phyloP scores from a whole-genome alignment of 176 grass and related monocot genomes.

The Rhynchospora tenuis region DNA sequence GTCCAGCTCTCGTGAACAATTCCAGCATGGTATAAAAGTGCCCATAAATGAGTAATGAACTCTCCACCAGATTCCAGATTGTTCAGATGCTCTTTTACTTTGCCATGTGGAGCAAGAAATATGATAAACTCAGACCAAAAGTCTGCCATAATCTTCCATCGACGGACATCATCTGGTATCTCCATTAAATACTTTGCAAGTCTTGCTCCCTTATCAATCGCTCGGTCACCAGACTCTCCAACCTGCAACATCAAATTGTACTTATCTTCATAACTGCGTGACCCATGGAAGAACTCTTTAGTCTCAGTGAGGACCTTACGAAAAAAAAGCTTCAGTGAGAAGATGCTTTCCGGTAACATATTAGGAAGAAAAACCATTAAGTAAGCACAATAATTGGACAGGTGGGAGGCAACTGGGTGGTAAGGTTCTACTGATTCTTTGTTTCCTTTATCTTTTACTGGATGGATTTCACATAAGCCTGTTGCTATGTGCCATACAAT shows the following conservation, averaged over 20 bases:
- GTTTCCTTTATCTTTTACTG: neutral
- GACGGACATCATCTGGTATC: too few relatives aligned
- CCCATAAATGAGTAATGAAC: too few relatives aligned
- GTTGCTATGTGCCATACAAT: slow-evolving; percentile 39
- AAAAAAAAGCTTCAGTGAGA: slow-evolving; percentile 6
- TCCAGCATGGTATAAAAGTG: too few relatives aligned
- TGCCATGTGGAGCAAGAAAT: too few relatives aligned
- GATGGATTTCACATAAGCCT: neutral
- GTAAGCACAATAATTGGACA: slow-evolving; percentile 38
- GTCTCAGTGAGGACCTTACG: neutral
- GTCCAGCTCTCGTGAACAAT: neutral
- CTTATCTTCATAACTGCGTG: neutral
- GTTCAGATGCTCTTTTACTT: too few relatives aligned
- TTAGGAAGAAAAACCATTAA: slow-evolving; percentile 32
- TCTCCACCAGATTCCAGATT: too few relatives aligned
- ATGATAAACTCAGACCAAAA: too few relatives aligned
- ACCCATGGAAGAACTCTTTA: neutral
- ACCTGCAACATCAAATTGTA: neutral
- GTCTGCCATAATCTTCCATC: too few relatives aligned
- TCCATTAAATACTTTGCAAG: too few relatives aligned
- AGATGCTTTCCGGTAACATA: slow-evolving; percentile 10
- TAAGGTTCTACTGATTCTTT: neutral
- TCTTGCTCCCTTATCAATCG: too few relatives aligned
- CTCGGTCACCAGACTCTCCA: neutral
- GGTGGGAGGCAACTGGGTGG: neutral